Evolutionary conservation across 2,329 filamentous ascomycete species (phyloP), one percentile per base, ranked within the genome.

Genomic region (Domatiomyces globalis): DNA sequence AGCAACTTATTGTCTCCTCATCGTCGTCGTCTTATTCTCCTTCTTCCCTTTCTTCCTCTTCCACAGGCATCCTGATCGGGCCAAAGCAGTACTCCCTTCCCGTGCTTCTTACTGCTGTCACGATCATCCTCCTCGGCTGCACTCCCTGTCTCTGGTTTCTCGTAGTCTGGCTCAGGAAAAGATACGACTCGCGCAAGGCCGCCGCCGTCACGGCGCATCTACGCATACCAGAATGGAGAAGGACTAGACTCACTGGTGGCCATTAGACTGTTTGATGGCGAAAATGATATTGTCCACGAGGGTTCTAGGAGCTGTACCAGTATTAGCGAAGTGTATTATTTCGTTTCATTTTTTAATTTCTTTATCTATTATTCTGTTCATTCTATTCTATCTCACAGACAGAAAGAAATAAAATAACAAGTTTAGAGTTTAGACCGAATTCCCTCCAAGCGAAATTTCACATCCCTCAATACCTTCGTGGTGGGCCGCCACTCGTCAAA

Each of bases 401-500:
- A 33, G 29, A 12, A 33, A 12, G 29, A 33, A 3, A 33, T 5
- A 33, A 9, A 10, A 7, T 7, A 5, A 7, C 29, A 5, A 33
- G 29, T 33, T 39, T 10, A 81, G 9, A 95, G 71, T 69, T 88
- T 94, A 46, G 87, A 95, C 62, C 87, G 78, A 45, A 98, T 86
- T 2, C 84, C 90, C 69, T 96, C 92, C 18, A 98, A 73, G 55
- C 92, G 77, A 67, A 94, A 96, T 67, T 94, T 94, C 46, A 98
- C 89, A 67, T 98, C 92, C 69, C 92, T 95, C 52, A 98, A 70
- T 44, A 85, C 85, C 71, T 96, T 98, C 6, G 83, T 94, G 0
- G 74, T 76, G 0, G 92, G 92, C 63, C 85, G 89, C 92, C 92
- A 98, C 49, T 86, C 81, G 65, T 96, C 89, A 67, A 96, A 98